Evolutionary conservation across 2,329 filamentous ascomycete genomes (phyloP).

Genomic region (Bipolaris bicolor): DNA sequence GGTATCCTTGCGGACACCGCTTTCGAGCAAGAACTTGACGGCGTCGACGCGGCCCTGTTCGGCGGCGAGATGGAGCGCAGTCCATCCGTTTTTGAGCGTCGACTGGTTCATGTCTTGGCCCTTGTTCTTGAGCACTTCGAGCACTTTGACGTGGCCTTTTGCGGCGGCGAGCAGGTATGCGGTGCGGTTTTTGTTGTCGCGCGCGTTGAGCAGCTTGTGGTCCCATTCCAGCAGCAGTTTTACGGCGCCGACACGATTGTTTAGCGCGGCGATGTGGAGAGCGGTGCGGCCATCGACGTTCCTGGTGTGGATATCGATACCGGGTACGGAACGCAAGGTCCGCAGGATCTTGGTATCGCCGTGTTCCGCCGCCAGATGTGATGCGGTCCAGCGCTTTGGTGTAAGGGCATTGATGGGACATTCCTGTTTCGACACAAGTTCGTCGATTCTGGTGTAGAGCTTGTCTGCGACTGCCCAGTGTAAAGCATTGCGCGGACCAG

Average conservation of each 20-base stretch:
- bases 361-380: conserved; percentile 24
- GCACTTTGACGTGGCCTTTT: conserved; percentile 18
- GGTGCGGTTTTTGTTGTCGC: conserved; percentile 17
- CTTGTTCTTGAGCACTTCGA: conserved; percentile 16
- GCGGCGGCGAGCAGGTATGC: conserved; percentile 22
- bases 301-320: conserved; percentile 21
- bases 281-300: conserved; percentile 24
- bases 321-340: conserved; percentile 18
- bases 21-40: conserved; percentile 15
- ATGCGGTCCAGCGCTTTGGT: conserved; percentile 23
- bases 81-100: conserved; percentile 21
- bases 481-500: conserved; percentile 23
- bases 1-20: conserved; percentile 19
- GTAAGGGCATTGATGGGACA: conserved; percentile 30
- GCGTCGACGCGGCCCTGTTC: conserved; percentile 18
- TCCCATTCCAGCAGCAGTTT: conserved; percentile 19
- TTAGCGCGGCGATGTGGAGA: conserved; percentile 22
- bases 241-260: conserved; percentile 13
- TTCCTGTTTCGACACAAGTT: conserved; percentile 20
- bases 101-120: conserved; percentile 25
- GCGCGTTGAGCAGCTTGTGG: conserved; percentile 4
- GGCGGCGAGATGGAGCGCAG: conserved; percentile 23
- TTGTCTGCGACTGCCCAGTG: conserved; percentile 28
- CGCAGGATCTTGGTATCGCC: conserved; percentile 22
- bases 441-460: conserved; percentile 9